Evolutionary conservation across 306 rosid genomes (phyloP).

Genomic region (Rosa lucieae): DNA sequence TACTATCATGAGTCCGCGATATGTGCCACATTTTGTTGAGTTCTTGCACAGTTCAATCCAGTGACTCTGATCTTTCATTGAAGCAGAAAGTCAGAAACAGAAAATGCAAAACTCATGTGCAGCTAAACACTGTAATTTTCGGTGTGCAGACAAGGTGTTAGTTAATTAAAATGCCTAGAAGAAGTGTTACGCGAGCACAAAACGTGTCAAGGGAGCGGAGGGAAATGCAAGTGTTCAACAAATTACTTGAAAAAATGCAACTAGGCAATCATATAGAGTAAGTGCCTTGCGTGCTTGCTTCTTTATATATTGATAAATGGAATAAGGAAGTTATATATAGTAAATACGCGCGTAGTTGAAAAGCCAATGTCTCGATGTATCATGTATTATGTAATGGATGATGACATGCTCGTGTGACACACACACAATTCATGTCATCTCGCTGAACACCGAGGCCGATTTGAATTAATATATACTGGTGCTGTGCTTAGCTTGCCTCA

Average conservation of each 20-base stretch:
- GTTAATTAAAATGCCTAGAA: neutral
- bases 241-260: no score
- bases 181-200: no score
- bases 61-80: neutral
- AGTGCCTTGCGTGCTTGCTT: neutral
- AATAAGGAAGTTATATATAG: neutral
- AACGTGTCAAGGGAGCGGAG: no score
- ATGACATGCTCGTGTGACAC: slow-evolving; percentile 4
- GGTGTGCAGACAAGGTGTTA: neutral
- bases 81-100: neutral
- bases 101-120: neutral
- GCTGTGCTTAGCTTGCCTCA: slow-evolving; percentile 2
- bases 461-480: neutral
- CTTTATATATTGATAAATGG: neutral
- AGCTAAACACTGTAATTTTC: neutral
- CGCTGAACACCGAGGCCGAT: neutral
- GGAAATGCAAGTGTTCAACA: no score
- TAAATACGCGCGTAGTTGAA: neutral
- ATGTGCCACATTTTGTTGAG: slow-evolving; percentile 7
- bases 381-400: neutral
- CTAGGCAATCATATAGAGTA: neutral
- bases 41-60: slow-evolving; percentile 21
- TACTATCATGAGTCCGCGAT: slow-evolving; percentile 18
- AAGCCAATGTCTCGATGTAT: neutral
- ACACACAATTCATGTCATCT: neutral